Evolutionary conservation across 2,329 filamentous ascomycete genomes (phyloP).

Genomic region (Fusarium liriodendri): DNA sequence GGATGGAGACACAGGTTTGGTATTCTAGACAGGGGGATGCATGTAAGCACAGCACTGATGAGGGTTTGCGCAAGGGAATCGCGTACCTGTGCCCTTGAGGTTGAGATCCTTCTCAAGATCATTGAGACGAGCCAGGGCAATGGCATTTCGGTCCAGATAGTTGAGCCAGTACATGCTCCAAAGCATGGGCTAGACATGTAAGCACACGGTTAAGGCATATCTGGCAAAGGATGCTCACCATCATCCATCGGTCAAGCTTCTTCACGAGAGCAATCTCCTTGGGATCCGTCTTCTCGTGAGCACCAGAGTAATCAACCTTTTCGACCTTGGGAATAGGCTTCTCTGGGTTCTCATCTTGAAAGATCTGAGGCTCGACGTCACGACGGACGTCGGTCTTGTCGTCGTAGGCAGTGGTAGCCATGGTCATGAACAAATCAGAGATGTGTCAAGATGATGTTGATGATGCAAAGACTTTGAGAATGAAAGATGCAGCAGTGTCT

Average conservation of each 20-base stretch:
- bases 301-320: conserved; percentile 41
- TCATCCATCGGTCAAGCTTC: conserved; percentile 43
- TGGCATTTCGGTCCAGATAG: conserved; percentile 60
- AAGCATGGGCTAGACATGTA: conserved; percentile 45
- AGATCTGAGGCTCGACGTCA: conserved; percentile 33
- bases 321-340: conserved; percentile 32
- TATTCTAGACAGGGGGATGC: conserved; percentile 37
- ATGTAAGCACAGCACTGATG: neutral
- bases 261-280: conserved; percentile 42
- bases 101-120: conserved; percentile 46
- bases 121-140: conserved; percentile 55
- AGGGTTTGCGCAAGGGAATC: fast-evolving
- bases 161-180: conserved; percentile 58
- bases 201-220: neutral
- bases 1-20: conserved; percentile 45
- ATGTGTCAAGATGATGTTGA: neutral
- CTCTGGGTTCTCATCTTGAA: conserved; percentile 33
- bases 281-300: conserved; percentile 43
- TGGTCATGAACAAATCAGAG: neutral
- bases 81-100: conserved; percentile 28
- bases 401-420: conserved; percentile 19
- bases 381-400: conserved; percentile 14
- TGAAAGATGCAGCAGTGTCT: neutral
- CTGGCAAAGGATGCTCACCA: conserved; percentile 16
- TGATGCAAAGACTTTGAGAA: neutral